Evolutionary conservation across 148 eudicot species (phyloP).

Genomic region (Drosera capensis): DNA sequence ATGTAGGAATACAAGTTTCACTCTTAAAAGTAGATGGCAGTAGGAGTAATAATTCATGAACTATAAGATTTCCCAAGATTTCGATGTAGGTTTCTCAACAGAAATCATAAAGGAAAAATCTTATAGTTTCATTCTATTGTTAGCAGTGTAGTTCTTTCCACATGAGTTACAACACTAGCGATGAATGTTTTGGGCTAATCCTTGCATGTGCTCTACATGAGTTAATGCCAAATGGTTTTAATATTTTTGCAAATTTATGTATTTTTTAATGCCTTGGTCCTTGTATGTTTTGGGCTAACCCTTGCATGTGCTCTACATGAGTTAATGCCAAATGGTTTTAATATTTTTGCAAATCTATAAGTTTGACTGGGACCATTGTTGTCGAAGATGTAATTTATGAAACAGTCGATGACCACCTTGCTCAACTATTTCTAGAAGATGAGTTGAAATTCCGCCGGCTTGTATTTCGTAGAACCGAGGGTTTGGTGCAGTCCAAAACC

Average conservation of each 20-base stretch:
- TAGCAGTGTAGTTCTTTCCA: too few species aligned
- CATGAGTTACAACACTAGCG: too few species aligned
- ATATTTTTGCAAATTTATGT: constrained; percentile 3
- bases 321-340: not conserved
- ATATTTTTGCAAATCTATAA: constrained; percentile 21
- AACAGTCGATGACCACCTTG: constrained; percentile 36
- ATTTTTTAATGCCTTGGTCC: not conserved
- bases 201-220: not conserved
- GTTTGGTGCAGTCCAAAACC: constrained; percentile 89
- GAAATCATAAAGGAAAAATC: too few species aligned
- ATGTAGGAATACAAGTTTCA: too few species aligned
- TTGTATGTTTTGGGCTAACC: not conserved
- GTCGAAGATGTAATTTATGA: constrained; percentile 90
- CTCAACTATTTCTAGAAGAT: constrained; percentile 24
- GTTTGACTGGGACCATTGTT: constrained; percentile 61
- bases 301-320: not conserved
- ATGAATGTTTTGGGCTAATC: too few species aligned
- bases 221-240: not conserved
- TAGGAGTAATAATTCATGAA: too few species aligned
- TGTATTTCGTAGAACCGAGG: constrained; percentile 61
- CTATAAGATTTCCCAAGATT: too few species aligned
- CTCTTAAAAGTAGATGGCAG: too few species aligned
- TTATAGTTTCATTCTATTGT: too few species aligned
- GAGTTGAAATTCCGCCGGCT: constrained; percentile 70
- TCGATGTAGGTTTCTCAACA: too few species aligned